Base-by-base conservation (phyloP, 2,329 filamentous ascomycete species). In the Ophiostoma australiae region DNA sequence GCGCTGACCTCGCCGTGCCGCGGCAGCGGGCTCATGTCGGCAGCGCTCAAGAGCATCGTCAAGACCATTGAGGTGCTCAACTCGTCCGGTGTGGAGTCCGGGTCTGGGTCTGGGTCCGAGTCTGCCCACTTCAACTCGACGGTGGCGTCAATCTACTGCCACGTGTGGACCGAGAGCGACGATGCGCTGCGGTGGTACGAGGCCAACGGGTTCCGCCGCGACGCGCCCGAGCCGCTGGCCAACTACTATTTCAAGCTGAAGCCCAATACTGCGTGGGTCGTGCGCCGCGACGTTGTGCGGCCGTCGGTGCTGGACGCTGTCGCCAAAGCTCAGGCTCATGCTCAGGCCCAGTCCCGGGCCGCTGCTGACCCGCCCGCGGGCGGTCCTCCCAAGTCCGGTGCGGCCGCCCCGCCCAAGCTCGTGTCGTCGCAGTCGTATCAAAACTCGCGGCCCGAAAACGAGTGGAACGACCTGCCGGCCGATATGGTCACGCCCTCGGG, bases 161-260 rank as follows among this genome's bases (percentile, higher is more conserved):
- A 91, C 77, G 89, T 90, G 20, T 91, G 89, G 89, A 88, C 88
- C 13, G 84, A 87, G 72, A 90, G 90, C 77, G 82, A 84, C 2
- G 88, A 90, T 27, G 89, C 84, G 0, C 78, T 90, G 73, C 81
- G 81, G 71, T 91, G 89, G 88, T 91, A 91, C 78, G 76, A 80
- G 41, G 81, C 82, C 33, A 82, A 86, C 11, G 86, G 87, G 2
- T 91, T 91, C 77, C 75, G 76, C 72, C 80, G 81, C 69, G 81
- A 83, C 68, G 82, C 80, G 17, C 75, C 74, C 15, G 77, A 81
- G 48, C 80, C 82, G n/a, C 77, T 89, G 11, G 77, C 81, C 44
- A 84, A 84, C 2, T 91, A 91, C 77, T 91, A 91, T 78, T 80
- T 85, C 75, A 87, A 86, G 75, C 81, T 91, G 52, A 82, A 84